A percentile compares a stretch with the other conserved stretches of the same genome.
Conservation (phyloP, 1,284 basidiomycete species). For the Leccinum griseonigrum region DNA sequence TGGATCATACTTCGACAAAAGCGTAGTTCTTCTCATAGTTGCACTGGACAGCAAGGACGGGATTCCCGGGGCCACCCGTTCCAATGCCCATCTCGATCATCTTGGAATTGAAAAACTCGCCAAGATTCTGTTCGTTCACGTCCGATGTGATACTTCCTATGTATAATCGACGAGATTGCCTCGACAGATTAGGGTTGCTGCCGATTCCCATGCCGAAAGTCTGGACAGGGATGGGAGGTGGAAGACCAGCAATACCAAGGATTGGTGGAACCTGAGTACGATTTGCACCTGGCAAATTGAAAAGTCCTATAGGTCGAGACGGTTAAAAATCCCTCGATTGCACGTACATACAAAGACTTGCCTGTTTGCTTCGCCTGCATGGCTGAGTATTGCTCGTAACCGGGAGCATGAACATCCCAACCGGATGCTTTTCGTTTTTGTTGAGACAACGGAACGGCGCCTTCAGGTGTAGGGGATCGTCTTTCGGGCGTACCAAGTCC, state of each 20-base stretch:
- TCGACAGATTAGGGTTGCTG: slow-evolving; percentile 79
- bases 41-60: slow-evolving; percentile 90
- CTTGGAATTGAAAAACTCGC: slow-evolving; percentile 92
- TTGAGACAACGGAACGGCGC: slow-evolving; percentile 79
- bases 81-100: slow-evolving; percentile 91
- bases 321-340: slow-evolving; percentile 1
- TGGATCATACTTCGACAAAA: slow-evolving; percentile 79
- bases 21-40: slow-evolving; percentile 99
- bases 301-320: slow-evolving; percentile 57
- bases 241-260: slow-evolving; percentile 72
- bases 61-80: slow-evolving; percentile 81
- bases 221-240: slow-evolving; percentile 79
- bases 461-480: slow-evolving; percentile 89
- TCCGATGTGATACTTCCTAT: slow-evolving; percentile 93
- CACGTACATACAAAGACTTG: slow-evolving; percentile 34
- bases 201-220: slow-evolving; percentile 83
- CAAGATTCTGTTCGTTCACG: slow-evolving; percentile 87
- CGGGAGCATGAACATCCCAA: slow-evolving; percentile 95
- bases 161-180: slow-evolving; percentile 93
- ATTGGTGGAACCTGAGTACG: slow-evolving; percentile 84
- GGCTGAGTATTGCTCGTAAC: slow-evolving; percentile 93
- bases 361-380: slow-evolving; percentile 97
- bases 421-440: slow-evolving; percentile 84
- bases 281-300: slow-evolving; percentile 91
- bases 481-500: slow-evolving; percentile 69